Base-by-base conservation (phyloP, 202 grass and related monocot species). In the Brachypodium distachyon region DNA sequence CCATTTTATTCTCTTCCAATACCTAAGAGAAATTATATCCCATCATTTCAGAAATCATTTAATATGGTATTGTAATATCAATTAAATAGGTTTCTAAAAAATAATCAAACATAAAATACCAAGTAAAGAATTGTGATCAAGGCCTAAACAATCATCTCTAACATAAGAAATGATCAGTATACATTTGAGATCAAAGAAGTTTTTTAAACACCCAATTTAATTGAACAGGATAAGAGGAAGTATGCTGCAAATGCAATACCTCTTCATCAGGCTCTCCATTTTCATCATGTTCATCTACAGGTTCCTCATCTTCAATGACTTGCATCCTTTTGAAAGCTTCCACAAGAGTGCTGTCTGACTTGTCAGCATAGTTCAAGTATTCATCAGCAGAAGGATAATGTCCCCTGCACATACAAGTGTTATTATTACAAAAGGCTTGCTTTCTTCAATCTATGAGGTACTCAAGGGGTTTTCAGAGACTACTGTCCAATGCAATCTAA, bases 241-340 rank as follows among this genome's bases (percentile, higher is more conserved):
- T 1, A 1, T 17, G 61, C 52, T 63, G 21, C 28, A 65, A 27
- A 71, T 69, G 26, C 9, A 32, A 63, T 88, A 95, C 91, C 89
- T 92, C 85, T 53, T 86, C 69, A 57, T 72, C 85, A 80, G 65
- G 78, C 37, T 90, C 87, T 42, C 85, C 87, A 85, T 90, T 90
- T 87, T 97, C 90, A 78, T 83, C 74, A 9, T 48, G 61, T 42
- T 54, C 61, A 71, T 95, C 91, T 71, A 76, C 59, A 51, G 77
- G 71, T 36, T 82, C 72, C 40, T 84, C 90, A 32, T 98, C 85
- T 82, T 98, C 85, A 75, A 28, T 60, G 43, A 94, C 79, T 74
- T 83, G 95, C 89, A 98, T 92, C 37, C 46, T 67, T 87, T 92
- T 98, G 79, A 98, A 98, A 73, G 85, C 89, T 88, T 98, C 95